Conservation (phyloP, 2,329 filamentous ascomycete genomes). For the Pseudogymnoascus sp. region DNA sequence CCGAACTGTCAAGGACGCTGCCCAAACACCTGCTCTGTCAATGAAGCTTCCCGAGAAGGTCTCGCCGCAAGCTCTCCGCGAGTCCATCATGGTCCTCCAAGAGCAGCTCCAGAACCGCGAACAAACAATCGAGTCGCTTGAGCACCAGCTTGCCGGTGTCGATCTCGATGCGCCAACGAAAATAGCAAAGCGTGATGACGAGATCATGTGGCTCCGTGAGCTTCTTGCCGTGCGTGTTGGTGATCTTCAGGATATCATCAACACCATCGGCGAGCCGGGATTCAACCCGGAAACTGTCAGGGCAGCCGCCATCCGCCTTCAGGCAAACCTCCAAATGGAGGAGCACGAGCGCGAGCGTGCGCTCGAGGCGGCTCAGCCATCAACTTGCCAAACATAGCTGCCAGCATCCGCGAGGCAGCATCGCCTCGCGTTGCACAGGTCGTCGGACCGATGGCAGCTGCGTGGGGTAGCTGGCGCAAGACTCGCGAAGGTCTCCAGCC, state of each 20-base stretch:
- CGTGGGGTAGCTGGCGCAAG: conserved; percentile 93
- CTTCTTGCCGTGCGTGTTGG: conserved; percentile 83
- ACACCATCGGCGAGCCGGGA: conserved; percentile 63
- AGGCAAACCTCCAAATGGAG: conserved; percentile 96
- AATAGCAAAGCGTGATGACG: conserved; percentile 85
- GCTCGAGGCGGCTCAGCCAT: conserved; percentile 60
- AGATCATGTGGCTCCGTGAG: conserved; percentile 92
- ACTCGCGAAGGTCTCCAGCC: conserved; percentile 36
- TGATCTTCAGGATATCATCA: conserved; percentile 88
- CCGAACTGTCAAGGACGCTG: conserved; percentile 34
- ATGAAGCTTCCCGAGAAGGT: conserved; percentile 70
- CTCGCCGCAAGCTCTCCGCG: conserved; percentile 86
- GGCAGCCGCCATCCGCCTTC: conserved; percentile 86
- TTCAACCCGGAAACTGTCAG: conserved; percentile 76
- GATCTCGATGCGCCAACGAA: conserved; percentile 75
- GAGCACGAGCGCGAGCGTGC: conserved; percentile 88
- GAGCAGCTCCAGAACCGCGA: conserved; percentile 95
- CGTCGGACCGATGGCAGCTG: conserved; percentile 72
- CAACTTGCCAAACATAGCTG: conserved; percentile 68
- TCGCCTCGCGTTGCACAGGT: conserved; percentile 80
- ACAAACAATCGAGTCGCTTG: conserved; percentile 78
- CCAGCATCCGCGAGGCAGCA: conserved; percentile 61
- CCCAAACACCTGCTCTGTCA: conserved; percentile 29
- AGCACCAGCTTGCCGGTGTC: conserved; percentile 59
- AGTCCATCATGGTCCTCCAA: conserved; percentile 93